Percentiles rank a stretch among this genome's conserved stretches.
Conservation (phyloP, 345 rosid species). For the Melaleuca alternifolia region DNA sequence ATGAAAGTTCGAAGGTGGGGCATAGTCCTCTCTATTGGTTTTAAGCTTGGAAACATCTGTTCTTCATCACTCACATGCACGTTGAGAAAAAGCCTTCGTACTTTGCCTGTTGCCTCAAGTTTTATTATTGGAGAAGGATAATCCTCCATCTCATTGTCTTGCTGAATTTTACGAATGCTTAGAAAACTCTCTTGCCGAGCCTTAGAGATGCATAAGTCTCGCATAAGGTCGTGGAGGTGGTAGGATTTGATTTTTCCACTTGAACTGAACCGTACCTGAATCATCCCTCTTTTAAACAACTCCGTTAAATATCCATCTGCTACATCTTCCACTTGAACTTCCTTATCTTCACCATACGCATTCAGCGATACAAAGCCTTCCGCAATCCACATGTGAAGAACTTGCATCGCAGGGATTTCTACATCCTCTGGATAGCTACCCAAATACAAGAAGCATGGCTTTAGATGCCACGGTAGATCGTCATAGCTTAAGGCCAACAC, state of each 20-base stretch:
- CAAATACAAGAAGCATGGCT: slow-evolving; percentile 22
- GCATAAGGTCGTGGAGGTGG: slow-evolving; percentile 27
- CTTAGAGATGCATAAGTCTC: slow-evolving; percentile 19
- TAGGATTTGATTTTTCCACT: slow-evolving; percentile 20
- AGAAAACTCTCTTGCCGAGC: slow-evolving; percentile 20
- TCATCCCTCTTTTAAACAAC: slow-evolving; percentile 27
- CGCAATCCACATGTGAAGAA: slow-evolving; percentile 33
- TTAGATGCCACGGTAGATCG: slow-evolving; percentile 16
- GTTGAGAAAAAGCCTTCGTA: background rate
- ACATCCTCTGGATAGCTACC: slow-evolving; percentile 15
- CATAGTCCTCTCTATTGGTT: background rate
- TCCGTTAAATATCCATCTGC: slow-evolving; percentile 15
- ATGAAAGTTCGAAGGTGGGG: slow-evolving; percentile 20
- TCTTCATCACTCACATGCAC: background rate
- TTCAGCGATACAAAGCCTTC: slow-evolving; percentile 22
- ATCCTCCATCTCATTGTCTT: background rate
- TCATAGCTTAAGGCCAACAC: slow-evolving; percentile 19
- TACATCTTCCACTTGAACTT: slow-evolving; percentile 11
- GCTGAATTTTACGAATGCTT: background rate
- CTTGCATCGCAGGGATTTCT: slow-evolving; percentile 17
- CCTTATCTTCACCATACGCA: background rate
- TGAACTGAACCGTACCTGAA: slow-evolving; percentile 10
- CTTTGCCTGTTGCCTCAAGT: background rate
- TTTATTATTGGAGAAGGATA: background rate
- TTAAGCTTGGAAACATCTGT: background rate